Evolutionary conservation across 1,284 basidiomycete species (phyloP).

Genomic region (Apiotrichum domesticum): DNA sequence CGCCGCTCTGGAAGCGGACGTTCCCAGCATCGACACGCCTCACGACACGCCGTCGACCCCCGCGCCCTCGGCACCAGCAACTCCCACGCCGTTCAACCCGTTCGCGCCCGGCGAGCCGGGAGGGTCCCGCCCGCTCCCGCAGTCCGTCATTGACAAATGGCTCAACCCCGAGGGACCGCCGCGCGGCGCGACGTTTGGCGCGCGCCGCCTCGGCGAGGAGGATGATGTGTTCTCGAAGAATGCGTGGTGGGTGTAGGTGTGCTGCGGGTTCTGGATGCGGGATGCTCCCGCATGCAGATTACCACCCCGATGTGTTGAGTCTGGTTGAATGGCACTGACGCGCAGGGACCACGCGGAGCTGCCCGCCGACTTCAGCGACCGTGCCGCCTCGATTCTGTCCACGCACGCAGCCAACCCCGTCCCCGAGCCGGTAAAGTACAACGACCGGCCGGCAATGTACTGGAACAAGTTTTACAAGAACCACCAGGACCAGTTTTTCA

Average conservation of each 20-base stretch:
- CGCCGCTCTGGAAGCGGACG: too few relatives aligned
- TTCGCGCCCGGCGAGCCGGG: too few relatives aligned
- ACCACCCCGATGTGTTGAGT: too few relatives aligned
- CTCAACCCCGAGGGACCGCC: conserved; percentile 41
- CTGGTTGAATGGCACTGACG: too few relatives aligned
- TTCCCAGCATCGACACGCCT: too few relatives aligned
- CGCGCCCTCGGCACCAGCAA: too few relatives aligned
- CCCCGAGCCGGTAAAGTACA: conserved; percentile 47
- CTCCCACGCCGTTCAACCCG: too few relatives aligned
- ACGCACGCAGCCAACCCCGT: conserved; percentile 66
- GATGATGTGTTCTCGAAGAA: conserved; percentile 45
- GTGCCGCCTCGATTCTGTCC: conserved; percentile 61
- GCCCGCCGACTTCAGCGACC: conserved; percentile 66
- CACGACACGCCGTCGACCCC: too few relatives aligned
- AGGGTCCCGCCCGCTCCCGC: neutral
- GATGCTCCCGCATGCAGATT: too few relatives aligned
- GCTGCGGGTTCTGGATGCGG: too few relatives aligned
- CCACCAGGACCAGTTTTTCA: conserved; percentile 73
- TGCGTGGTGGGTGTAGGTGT: conserved; percentile 36
- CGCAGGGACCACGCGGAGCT: conserved; percentile 76
- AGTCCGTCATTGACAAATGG: conserved; percentile 40
- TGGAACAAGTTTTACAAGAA: conserved; percentile 88
- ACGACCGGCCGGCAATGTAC: conserved; percentile 39
- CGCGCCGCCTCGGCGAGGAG: conserved; percentile 35
- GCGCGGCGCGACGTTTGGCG: conserved; percentile 40